Base-by-base conservation (phyloP, 306 rosid species). In the Acacia crassicarpa region DNA sequence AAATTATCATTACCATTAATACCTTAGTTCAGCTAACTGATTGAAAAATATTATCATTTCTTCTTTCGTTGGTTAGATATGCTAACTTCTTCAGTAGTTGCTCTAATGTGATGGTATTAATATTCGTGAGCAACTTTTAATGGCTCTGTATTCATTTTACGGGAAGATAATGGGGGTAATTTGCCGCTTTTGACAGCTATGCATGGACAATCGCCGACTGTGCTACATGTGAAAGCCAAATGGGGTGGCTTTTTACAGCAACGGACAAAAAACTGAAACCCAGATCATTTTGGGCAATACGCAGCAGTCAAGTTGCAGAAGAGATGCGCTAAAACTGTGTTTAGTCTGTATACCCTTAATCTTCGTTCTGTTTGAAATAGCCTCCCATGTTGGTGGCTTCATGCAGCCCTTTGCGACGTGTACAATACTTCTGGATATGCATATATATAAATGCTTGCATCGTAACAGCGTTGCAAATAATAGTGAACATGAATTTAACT, bases 211-310 rank as follows among this genome's bases (percentile, higher is more conserved):
- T 87, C 35, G 83, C 98, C 13, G 75, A 53, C 46, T 95, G 99
- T 82, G 89, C 92, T 54, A 71, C 90, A 46, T 95, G 99, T 85
- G 89, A 84, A 85, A 81, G 87, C 72, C 92, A 84, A 65, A 80
- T 95, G 89, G 99, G 99, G 46, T 95, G 99, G 98, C 95, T 87
- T 67, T 95, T 91, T 74, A 90, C 98, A 10, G 92, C 98, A 81
- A 92, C 92, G 27, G 87, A 82, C 75, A 84, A 70, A 85, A 89
- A 83, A 59, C 83, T 95, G 86, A 95, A 78, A 85, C 99, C 99
- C 9, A 84, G 70, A 65, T 75, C 87, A 20, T 95, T 95, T 81
- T 95, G 98, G 99, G 99, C 94, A 74, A 89, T 95, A 73, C 89
- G 97, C 48, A 86, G 92, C 77, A 86, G 92, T 74, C 90, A 93